phyloP scores from a whole-genome alignment of 1,139 yeast genomes.

The Pichia sp. region DNA sequence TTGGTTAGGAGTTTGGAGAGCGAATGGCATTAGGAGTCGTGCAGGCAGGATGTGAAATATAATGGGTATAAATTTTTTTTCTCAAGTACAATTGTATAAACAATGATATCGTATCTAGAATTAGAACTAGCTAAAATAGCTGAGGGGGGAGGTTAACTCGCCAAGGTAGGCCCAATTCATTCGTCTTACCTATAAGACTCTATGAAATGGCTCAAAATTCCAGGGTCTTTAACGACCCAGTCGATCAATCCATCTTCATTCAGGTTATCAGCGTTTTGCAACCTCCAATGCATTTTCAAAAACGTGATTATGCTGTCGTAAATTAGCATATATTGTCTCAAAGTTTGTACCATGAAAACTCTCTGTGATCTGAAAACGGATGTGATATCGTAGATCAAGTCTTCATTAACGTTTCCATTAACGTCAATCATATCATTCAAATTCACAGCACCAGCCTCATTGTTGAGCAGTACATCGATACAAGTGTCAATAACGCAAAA shows the following conservation, averaged over 20 bases:
- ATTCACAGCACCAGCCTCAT: conserved; percentile 1
- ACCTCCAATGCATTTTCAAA: conserved; percentile 11
- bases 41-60: no score
- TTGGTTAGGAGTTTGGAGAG: conserved; percentile 61
- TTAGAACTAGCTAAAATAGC: no score
- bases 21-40: no score
- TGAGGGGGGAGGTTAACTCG: no score
- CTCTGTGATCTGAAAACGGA: conserved; percentile 44
- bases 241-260: conserved; percentile 11
- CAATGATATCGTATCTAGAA: background rate
- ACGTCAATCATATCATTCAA: no score
- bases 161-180: no score
- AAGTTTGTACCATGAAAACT: conserved; percentile 52
- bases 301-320: conserved; percentile 34
- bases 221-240: conserved; percentile 14
- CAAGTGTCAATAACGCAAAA: conserved; percentile 46
- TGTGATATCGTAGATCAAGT: conserved; percentile 37
- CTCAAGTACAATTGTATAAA: background rate
- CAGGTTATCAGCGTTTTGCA: conserved; percentile 3
- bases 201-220: conserved; percentile 10
- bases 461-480: conserved; percentile 29
- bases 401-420: conserved; percentile 31
- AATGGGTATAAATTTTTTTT: background rate
- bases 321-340: conserved; percentile 45
- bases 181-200: conserved; percentile 2